Evolutionary conservation across 164 flowering plant genomes (phyloP).

Genomic region (Vitis rupestris): DNA sequence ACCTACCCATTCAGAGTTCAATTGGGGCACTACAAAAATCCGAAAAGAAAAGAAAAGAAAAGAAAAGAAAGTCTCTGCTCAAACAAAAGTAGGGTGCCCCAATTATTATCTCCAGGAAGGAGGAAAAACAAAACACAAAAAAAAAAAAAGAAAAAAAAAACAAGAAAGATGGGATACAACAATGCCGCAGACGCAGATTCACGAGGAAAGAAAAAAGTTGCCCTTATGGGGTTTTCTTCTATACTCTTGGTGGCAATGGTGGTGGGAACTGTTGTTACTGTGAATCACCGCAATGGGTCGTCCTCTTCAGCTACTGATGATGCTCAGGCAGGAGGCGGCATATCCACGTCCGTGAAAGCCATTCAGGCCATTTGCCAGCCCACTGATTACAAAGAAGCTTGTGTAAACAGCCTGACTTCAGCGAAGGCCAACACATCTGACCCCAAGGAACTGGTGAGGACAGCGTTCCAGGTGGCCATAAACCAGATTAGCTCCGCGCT

Average conservation of each 20-base stretch:
- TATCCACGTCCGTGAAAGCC: conserved; percentile 38
- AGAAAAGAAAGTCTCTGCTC: too few relatives aligned
- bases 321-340: neutral
- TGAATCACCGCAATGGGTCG: neutral
- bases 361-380: conserved; percentile 47
- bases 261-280: conserved; percentile 12
- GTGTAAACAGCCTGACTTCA: conserved; percentile 26
- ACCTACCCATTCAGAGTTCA: too few relatives aligned
- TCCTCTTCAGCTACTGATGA: neutral
- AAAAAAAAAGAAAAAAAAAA: too few relatives aligned
- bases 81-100: too few relatives aligned
- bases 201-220: conserved; percentile 34
- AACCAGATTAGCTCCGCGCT: conserved; percentile 19
- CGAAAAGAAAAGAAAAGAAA: too few relatives aligned
- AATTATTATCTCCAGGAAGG: too few relatives aligned
- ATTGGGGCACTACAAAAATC: too few relatives aligned
- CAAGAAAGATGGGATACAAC: neutral
- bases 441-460: conserved; percentile 42
- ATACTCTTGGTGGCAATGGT: conserved; percentile 58
- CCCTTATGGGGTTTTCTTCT: conserved; percentile 37
- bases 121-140: too few relatives aligned
- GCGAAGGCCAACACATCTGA: conserved; percentile 33
- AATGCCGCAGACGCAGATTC: neutral
- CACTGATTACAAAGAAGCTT: conserved; percentile 41
- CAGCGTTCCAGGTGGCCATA: conserved; percentile 30